Conservation (phyloP, 805 yeast species). For the Babjeviella inositovora region DNA sequence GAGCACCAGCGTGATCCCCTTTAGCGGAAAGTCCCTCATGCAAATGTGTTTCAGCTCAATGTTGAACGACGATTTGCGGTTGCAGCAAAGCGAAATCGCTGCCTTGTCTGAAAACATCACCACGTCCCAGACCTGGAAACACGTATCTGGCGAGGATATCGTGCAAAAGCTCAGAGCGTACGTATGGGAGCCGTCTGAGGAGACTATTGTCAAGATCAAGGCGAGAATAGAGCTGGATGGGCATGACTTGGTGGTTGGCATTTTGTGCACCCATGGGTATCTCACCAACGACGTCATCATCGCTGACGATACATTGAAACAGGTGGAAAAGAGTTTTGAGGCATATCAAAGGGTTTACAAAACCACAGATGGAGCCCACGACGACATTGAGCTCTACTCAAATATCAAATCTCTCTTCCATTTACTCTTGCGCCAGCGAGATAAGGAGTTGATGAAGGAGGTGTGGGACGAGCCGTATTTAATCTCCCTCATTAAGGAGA, state of each 20-base stretch:
- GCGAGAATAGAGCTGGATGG: no score
- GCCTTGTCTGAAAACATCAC: constrained; percentile 23
- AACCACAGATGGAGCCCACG: no score
- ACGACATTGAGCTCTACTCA: constrained; percentile 27
- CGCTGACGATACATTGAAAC: constrained; percentile 3
- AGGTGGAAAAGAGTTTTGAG: no score
- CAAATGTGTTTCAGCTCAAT: constrained; percentile 64
- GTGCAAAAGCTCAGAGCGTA: no score
- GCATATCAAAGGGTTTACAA: no score
- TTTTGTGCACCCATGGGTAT: no score
- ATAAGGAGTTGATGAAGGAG: constrained; percentile 58
- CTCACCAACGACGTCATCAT: constrained; percentile 8
- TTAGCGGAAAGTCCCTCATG: constrained; percentile 36
- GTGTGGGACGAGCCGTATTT: constrained; percentile 80
- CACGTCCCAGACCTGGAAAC: no score
- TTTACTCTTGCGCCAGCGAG: constrained; percentile 50
- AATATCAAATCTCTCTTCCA: constrained; percentile 47
- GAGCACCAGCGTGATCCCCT: constrained; percentile 55
- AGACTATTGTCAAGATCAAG: no score
- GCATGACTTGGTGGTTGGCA: no score
- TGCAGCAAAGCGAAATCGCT: constrained; percentile 35
- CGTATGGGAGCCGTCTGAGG: no score
- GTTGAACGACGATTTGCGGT: constrained; percentile 58
- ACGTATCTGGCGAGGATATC: no score
- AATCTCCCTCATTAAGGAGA: constrained; percentile 56